Conservation (phyloP, 1,139 yeast species). For the Geotrichum australiense region DNA sequence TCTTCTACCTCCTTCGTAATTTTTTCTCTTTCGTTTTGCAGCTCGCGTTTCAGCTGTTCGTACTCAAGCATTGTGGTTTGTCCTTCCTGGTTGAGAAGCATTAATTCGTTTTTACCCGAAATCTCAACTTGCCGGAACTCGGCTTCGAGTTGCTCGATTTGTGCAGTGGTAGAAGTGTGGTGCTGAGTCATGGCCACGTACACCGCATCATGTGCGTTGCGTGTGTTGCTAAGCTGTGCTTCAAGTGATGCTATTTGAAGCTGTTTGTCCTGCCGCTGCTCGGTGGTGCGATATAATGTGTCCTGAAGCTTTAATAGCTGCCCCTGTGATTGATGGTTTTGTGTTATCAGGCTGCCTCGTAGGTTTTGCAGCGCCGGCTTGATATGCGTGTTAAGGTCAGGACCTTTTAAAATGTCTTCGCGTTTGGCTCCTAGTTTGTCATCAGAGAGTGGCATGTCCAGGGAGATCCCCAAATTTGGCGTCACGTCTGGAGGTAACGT, state of each 20-base stretch:
- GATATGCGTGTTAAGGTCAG: conserved; percentile 34
- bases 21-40: conserved; percentile 43
- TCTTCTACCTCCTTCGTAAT: conserved; percentile 50
- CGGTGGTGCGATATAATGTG: conserved; percentile 49
- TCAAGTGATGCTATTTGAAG: conserved; percentile 57
- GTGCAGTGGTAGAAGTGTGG: conserved; percentile 49
- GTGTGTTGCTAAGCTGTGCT: conserved; percentile 47
- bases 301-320: conserved; percentile 56
- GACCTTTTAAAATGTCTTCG: conserved; percentile 34
- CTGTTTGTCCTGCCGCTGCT: conserved; percentile 48
- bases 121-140: conserved; percentile 51
- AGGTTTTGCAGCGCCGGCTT: conserved; percentile 40
- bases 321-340: conserved; percentile 51
- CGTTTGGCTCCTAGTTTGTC: conserved; percentile 42
- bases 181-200: conserved; percentile 52
- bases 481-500: conserved; percentile 30
- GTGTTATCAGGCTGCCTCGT: conserved; percentile 43
- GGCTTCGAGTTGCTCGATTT: conserved; percentile 58
- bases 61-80: conserved; percentile 50
- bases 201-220: conserved; percentile 51
- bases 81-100: conserved; percentile 50
- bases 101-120: conserved; percentile 47
- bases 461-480: conserved; percentile 29
- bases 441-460: conserved; percentile 31
- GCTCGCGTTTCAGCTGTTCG: conserved; percentile 45